Conservation (phyloP, 441 rosid species). For the Populus hybrid region DNA sequence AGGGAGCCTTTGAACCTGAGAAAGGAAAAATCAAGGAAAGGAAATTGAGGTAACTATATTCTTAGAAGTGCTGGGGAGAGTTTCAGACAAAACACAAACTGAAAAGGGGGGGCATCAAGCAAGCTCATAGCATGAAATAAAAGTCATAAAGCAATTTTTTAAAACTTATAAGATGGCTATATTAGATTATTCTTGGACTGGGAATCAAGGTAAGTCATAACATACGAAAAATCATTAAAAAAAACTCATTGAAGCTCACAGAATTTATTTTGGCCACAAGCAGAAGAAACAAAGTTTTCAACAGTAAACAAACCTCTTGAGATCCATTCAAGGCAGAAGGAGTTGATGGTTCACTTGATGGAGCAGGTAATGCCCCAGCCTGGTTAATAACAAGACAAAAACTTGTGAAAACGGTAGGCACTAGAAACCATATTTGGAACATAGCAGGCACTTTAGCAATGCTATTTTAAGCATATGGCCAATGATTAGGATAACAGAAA, state of each 20-base stretch:
- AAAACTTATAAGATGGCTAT: not conserved
- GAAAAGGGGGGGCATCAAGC: not conserved
- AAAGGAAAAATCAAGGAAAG: constrained; percentile 2
- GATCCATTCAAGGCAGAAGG: constrained; percentile 45
- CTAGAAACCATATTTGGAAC: constrained; percentile 1
- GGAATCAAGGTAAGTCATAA: not conserved
- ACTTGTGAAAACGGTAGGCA: constrained; percentile 1
- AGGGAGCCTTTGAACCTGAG: constrained; percentile 38
- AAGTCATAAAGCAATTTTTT: not conserved
- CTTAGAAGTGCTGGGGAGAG: not conserved
- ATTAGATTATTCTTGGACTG: not conserved
- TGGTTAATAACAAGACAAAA: constrained; percentile 27
- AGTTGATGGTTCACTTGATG: constrained; percentile 25
- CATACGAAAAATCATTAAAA: not conserved
- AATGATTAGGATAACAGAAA: not conserved
- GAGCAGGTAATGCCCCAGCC: constrained; percentile 54
- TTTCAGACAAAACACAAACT: not conserved
- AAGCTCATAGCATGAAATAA: not conserved
- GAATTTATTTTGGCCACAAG: not conserved
- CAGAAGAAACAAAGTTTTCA: not conserved
- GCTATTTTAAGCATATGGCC: not conserved
- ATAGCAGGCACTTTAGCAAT: not conserved
- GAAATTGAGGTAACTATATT: not conserved
- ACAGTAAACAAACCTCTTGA: constrained; percentile 42
- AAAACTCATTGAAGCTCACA: not conserved